Base-by-base conservation (phyloP, 768 basidiomycete genomes). In the Lentinus tigrinus region DNA sequence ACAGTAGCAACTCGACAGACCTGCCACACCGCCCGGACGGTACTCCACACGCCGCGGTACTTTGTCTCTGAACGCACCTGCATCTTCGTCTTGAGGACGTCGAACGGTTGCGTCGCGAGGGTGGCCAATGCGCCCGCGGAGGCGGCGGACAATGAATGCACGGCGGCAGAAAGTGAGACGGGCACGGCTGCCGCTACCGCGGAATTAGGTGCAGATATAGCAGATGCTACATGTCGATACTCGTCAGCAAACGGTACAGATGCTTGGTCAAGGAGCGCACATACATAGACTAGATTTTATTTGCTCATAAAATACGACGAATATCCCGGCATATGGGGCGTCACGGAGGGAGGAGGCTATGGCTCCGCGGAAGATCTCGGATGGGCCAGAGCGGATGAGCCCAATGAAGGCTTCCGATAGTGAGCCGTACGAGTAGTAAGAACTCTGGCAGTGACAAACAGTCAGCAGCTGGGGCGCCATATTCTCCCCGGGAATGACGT, bases 51-150 rank as follows among this genome's bases (percentile, higher is more conserved):
- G 9, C 90, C 85, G 2, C 85, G 85, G 66, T 96, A 95, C 63
- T 81, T 78, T 24, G 83, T 81, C 63, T 88, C 89, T 1, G 80
- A 81, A n/a, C 91, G 86, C 3, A 98, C 90, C 76, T 98, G 95
- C 70, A 98, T 87, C 67, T 93, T 90, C 0, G 95, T 98, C 92
- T 98, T 98, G 63, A 97, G 81, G 42, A 95, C 93, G 69, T 98
- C 95, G 63, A 96, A 96, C 2, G 95, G 95, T 65, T 95, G 93
- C 2, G 95, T 98, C 2, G 79, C 79, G 53, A 94, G 72, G 0
- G 94, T 96, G 1, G 93, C 93, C 52, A 95, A 77, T 2, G 85
- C 86, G 2, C 94, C 91, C 9, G 95, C 94, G 0, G 85, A 78
- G 0, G 92, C 91, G 9, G 88, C 94, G 39, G 88, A 82, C 36